Base-by-base conservation (phyloP, 1,284 basidiomycete genomes). In the Hymenochaete sp. region DNA sequence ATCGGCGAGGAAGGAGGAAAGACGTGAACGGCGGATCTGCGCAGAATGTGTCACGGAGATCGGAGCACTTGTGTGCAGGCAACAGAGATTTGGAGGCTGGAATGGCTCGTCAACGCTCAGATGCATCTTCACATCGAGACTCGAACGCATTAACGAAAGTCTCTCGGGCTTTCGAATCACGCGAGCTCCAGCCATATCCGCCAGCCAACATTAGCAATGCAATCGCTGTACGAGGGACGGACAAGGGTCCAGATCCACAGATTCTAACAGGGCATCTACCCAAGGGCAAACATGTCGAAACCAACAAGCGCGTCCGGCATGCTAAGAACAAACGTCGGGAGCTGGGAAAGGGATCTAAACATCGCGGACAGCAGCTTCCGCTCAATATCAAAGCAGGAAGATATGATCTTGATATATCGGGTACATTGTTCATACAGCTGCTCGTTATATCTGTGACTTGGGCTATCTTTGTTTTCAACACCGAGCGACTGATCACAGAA, bases 401-500 rank as follows among this genome's bases (percentile, higher is more conserved):
- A n/a, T 40, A 48, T 32, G 38, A 47, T 22, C n/a, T 37, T 8
- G 39, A 41, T 4, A 41, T 52, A 16, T 48, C 36, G 16, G 41
- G 45, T 18, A 48, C 32, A 14, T 32, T 55, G 16, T 38, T 58
- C 21, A 28, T 56, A 6, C 45, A 53, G 25, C 29, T 58, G 16
- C 10, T 47, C 4, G 39, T 56, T 4, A 49, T 56, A 10, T n/a
- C 52, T 8, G 45, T 55, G 16, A 32, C 56, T 6, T 60, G 57
- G 57, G 37, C 38, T 3, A 10, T 56, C 13, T 46, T 51, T 10
- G 56, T 59, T 14, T 50, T 59, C 53, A 58, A 60, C 35, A 59
- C 55, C 16, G 58, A 60, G 50, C 52, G 59, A 14, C 51, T 60
- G 38, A 57, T 59, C 24, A 41, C 31, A 41, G 50, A 46, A 48